These are phyloP conservation scores for Exserohilum turcica DNA, from an alignment of 2,329 filamentous ascomycete genomes.

Conservation along the genomic window DNA sequence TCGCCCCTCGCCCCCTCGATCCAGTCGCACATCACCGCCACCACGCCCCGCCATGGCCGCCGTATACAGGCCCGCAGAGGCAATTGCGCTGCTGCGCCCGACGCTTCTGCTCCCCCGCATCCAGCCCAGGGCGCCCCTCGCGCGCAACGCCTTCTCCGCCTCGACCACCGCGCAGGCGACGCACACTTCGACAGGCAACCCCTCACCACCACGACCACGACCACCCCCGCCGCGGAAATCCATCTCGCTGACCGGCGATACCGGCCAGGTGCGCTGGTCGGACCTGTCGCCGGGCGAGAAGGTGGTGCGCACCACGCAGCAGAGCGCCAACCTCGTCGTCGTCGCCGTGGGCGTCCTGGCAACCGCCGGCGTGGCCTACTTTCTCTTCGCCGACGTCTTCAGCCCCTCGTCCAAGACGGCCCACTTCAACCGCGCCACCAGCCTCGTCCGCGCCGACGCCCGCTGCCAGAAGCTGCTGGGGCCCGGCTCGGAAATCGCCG, in stretches of 20 bases:
- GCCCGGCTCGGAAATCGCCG: conserved; percentile 72
- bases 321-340: conserved; percentile 84
- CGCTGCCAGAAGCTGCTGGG: conserved; percentile 76
- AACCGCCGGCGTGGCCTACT: conserved; percentile 72
- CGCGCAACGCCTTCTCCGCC: conserved; percentile 36
- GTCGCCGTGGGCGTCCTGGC: conserved; percentile 74
- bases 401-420: conserved; percentile 76
- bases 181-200: conserved; percentile 30
- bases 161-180: conserved; percentile 32
- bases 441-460: conserved; percentile 74
- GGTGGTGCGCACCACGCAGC: conserved; percentile 81
- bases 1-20: conserved; percentile 16
- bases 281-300: conserved; percentile 79
- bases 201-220: conserved; percentile 42
- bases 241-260: conserved; percentile 85
- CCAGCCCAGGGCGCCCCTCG: conserved; percentile 13
- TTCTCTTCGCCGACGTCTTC: conserved; percentile 47
- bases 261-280: conserved; percentile 79
- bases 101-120: conserved; percentile 31
- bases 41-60: conserved; percentile 31
- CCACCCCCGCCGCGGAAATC: conserved; percentile 64
- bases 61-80: conserved; percentile 39
- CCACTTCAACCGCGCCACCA: conserved; percentile 86
- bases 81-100: conserved; percentile 37
- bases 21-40: neutral